Percentiles rank a stretch among this genome's conserved stretches.
These are phyloP conservation scores for Ogataea populi-albae DNA, from an alignment of 805 yeast genomes.

Conservation along the genomic window DNA sequence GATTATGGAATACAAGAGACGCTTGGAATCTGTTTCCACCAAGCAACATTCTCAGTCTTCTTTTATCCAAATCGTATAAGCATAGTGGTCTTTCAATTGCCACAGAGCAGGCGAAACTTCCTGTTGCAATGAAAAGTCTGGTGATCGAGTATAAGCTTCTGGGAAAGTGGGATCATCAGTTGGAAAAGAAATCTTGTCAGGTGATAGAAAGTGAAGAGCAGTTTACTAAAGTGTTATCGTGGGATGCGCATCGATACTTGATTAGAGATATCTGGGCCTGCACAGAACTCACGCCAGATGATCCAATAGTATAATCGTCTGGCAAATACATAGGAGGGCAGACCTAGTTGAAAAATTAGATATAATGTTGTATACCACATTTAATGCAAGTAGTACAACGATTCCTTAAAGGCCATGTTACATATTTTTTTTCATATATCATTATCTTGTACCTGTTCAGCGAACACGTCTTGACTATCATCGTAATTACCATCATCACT, in stretches of 20 bases:
- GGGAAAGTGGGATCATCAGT: constrained; percentile 22
- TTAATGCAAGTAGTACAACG: no score
- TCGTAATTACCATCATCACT: constrained; percentile 10
- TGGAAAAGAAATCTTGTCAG: constrained; percentile 19
- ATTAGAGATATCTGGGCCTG: constrained; percentile 23
- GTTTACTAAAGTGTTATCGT: constrained; percentile 13
- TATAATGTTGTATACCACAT: no score
- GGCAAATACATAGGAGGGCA: no score
- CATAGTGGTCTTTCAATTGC: constrained; percentile 23
- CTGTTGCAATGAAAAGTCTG: constrained; percentile 11
- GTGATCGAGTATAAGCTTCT: constrained; percentile 18
- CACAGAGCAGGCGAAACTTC: constrained; percentile 16
- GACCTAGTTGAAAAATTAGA: no score
- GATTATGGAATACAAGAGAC: constrained; percentile 25
- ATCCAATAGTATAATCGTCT: no score
- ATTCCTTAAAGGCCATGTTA: no score
- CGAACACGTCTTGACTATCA: constrained; percentile 17
- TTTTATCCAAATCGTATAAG: constrained; percentile 15
- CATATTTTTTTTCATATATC: constrained; percentile 17
- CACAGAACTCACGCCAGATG: constrained; percentile 16
- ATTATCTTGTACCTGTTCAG: constrained; percentile 21
- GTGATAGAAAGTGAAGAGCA: constrained; percentile 16
- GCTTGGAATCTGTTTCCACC: constrained; percentile 23
- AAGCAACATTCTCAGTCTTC: constrained; percentile 9
- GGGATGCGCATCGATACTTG: constrained; percentile 19